Base-by-base conservation (phyloP, 75 land plant species). In the Sequoia sempervirens region DNA sequence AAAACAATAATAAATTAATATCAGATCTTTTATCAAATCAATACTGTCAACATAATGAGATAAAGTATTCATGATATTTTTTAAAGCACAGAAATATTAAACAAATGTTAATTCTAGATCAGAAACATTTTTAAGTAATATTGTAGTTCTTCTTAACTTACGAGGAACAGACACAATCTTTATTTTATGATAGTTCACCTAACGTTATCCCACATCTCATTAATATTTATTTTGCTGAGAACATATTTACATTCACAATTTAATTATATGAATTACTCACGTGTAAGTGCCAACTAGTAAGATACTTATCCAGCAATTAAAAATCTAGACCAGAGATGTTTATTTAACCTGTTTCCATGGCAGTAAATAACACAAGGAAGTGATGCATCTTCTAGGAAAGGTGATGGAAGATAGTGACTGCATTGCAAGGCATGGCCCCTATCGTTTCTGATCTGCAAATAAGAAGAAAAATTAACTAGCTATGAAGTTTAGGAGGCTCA, bases 361-460 rank as follows among this genome's bases (percentile, higher is more conserved):
- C 99, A 97, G 78, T 97, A 97, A 69, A 97, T 87, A 75, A 97
- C 99, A 91, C 98, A 96, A 79, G 99, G 99, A 73, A 97, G 93
- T 78, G 99, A 64, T 37, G 84, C 82, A 32, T 91, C 90, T 80
- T 94, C 94, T 12, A 95, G 95, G 40, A 92, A 79, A 72, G 84
- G 40, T n/a, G 88, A 84, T n/a, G 99, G 99, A 81, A 92, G 53
- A 86, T 97, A 97, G 90, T 97, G 99, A 84, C 98, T 97, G 88
- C 99, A 97, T 81, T 90, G 88, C 90, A 97, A 87, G 36, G 66
- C 83, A 87, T 97, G 95, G 46, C 98, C 99, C 83, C 96, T 90
- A 73, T 82, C 84, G 86, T 97, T 97, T 38, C 50, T 89, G 41
- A 97, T 89, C 99, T 97, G 98, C 85, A 87, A 54, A 78, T 79